A percentile compares a stretch with the other conserved stretches of the same genome.
phyloP scores from a whole-genome alignment of 2,329 filamentous ascomycete genomes.

The Colletotrichum sidae region DNA sequence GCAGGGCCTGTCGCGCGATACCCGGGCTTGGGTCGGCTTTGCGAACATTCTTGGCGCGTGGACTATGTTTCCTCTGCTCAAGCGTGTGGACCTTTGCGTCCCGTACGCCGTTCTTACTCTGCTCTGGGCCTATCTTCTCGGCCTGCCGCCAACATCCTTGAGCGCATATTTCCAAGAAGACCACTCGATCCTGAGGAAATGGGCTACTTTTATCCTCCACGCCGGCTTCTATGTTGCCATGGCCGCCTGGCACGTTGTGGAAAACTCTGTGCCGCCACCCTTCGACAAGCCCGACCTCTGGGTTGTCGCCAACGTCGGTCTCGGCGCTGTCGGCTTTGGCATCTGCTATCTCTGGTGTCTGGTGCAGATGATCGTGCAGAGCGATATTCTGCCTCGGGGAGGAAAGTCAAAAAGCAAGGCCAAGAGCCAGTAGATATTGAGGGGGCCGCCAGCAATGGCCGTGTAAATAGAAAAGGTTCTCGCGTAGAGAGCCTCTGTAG shows the following conservation, averaged over 20 bases:
- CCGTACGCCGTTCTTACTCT: constrained; percentile 88
- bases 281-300: constrained; percentile 88
- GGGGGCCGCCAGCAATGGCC: constrained; percentile 20
- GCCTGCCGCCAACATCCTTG: constrained; percentile 82
- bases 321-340: constrained; percentile 87
- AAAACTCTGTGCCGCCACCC: constrained; percentile 77
- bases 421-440: constrained; percentile 23
- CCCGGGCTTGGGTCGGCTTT: constrained; percentile 93
- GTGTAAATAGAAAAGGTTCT: constrained; percentile 21
- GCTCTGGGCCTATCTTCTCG: constrained; percentile 92
- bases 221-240: constrained; percentile 81
- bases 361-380: constrained; percentile 73
- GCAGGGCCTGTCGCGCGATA: constrained; percentile 80
- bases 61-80: constrained; percentile 93
- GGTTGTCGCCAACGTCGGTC: constrained; percentile 89
- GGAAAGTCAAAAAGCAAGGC: constrained; percentile 29
- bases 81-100: constrained; percentile 83
- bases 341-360: constrained; percentile 94
- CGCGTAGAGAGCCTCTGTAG: constrained; percentile 14
- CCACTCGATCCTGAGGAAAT: constrained; percentile 58
- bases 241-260: constrained; percentile 82
- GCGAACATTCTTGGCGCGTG: constrained; percentile 90
- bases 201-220: constrained; percentile 77
- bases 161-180: constrained; percentile 72
- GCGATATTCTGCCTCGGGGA: constrained; percentile 57